Base-by-base conservation (phyloP, 129 eudicot genomes). In the Calendula officinalis region DNA sequence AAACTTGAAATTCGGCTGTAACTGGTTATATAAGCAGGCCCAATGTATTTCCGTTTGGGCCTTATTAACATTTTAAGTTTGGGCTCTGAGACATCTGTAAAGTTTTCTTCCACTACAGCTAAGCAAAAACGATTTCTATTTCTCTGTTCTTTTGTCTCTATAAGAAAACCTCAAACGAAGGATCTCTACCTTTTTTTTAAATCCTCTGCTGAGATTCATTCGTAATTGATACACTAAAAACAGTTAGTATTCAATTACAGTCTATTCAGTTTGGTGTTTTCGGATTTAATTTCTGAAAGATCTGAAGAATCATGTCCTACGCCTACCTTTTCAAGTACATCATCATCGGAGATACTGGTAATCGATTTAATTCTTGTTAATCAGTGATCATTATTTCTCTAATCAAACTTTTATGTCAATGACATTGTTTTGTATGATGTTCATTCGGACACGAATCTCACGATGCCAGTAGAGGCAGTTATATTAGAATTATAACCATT, bases 291-390 rank as follows among this genome's bases (percentile, higher is more conserved):
- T 34, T 58, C 48, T 27, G 30, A 32, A 56, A 46, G 64, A 76
- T 65, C 61, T 59, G 73, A 68, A 47, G 12, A 52, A 75, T 41
- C 68, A 86, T 86, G 94, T 86, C 94, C 56, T 86, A 86, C 78
- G 94, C 94, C 6, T 86, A 86, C 38, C 94, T 86, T 13, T 86
- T 86, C 83, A 86, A 86, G 83, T 86, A 86, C 80, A 86, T 82
- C 72, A 82, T 86, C 86, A 86, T 86, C 73, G 94, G 94, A 3
- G 89, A 86, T 46, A 82, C 94, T 51, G 94, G 94, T 86, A 60
- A 46, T 27, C 11, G 4, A 11, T 59, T 43, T 56, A 34, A 5
- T 54, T 40, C 17, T 32, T 57, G 8, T 17, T 7, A 38, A 38
- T 53, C 8, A n/a, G n/a, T 54, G 27, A 33, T 34, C 0, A 8